Base-by-base conservation (phyloP, 2,329 filamentous ascomycete species). In the Moelleriella libera region DNA sequence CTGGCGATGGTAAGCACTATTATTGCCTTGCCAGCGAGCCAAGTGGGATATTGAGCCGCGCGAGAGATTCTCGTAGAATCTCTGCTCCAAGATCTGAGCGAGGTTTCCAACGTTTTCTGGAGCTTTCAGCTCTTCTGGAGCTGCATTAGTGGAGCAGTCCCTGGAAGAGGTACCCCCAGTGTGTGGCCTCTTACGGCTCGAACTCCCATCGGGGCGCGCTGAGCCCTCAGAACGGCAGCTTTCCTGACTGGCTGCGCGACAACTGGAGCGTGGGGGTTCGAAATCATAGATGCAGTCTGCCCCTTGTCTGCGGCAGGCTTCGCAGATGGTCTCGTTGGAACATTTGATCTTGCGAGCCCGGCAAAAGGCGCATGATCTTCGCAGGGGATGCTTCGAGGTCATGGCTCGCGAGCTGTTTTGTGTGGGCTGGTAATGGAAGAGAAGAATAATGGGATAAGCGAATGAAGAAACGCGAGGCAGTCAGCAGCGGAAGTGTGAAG, bases 231-330 rank as follows among this genome's bases (percentile, higher is more conserved):
- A 37, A 12, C 40, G 10, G 14, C 7, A 21, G 9, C 53, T 56
- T 46, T 62, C 59, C 21, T 56, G 52, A 47, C 57, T 60, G 37
- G 53, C 44, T 41, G 58, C 54, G 9, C 61, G 55, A 14, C 51
- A 47, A 51, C 62, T 64, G 42, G 55, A 50, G 28, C 61, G 56
- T 6, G 57, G 52, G 6, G 60, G 55, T 46, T 65, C 62, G 48
- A 63, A 64, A 51, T 64, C 62, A 54, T 64, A 64, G 52, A 65
- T 64, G 51, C 62, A 64, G 51, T 65, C 61, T 44, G 58, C 60
- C 8, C 60, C 61, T 47, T 64, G 62, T 40, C 59, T 57, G 41
- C 61, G 59, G 43, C 62, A 64, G 30, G 62, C 62, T 48, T 64
- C 60, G 54, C 62, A 65, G 39, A 64, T 65, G 30, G 58, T 59